phyloP scores from a whole-genome alignment of 345 rosid genomes.

The Salix brachista region DNA sequence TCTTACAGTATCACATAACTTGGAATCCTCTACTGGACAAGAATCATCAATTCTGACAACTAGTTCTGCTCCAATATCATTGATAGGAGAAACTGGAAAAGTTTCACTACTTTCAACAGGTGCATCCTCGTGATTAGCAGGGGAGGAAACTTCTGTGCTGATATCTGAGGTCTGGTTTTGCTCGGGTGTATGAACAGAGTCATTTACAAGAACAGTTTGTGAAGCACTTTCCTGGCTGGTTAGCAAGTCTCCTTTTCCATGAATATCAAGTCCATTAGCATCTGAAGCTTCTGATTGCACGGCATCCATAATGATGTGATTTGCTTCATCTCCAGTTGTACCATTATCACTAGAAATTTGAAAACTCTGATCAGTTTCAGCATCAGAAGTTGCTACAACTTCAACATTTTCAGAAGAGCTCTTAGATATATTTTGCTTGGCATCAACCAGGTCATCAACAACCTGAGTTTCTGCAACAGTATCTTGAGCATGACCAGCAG shows the following conservation, averaged over 20 bases:
- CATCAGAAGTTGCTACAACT: slow-evolving; percentile 3
- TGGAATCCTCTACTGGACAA: background rate
- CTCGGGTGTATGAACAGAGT: slow-evolving; percentile 23
- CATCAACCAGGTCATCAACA: slow-evolving; percentile 25
- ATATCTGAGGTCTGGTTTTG: slow-evolving; percentile 22
- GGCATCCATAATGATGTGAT: background rate
- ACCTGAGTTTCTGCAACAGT: slow-evolving; percentile 19
- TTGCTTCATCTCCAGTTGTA: background rate
- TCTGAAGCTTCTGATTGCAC: slow-evolving; percentile 20
- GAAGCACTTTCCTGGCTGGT: slow-evolving; percentile 22
- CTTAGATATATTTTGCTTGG: slow-evolving; percentile 29
- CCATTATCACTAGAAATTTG: background rate
- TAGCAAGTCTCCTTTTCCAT: slow-evolving; percentile 20
- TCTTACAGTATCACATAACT: background rate
- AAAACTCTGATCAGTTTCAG: background rate
- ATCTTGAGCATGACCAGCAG: slow-evolving; percentile 20
- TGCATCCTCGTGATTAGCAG: slow-evolving; percentile 15
- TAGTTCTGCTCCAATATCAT: slow-evolving; percentile 5
- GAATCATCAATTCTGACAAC: slow-evolving; percentile 13
- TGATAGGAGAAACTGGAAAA: slow-evolving; percentile 9
- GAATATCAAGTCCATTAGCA: slow-evolving; percentile 17
- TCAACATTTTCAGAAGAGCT: slow-evolving; percentile 26
- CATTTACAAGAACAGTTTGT: slow-evolving; percentile 16
- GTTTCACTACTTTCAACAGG: slow-evolving; percentile 21
- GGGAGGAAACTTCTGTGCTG: slow-evolving; percentile 11